These are phyloP conservation scores for Colletotrichum sansevieriae DNA, from an alignment of 2,329 filamentous ascomycete genomes.

Conservation along the genomic window DNA sequence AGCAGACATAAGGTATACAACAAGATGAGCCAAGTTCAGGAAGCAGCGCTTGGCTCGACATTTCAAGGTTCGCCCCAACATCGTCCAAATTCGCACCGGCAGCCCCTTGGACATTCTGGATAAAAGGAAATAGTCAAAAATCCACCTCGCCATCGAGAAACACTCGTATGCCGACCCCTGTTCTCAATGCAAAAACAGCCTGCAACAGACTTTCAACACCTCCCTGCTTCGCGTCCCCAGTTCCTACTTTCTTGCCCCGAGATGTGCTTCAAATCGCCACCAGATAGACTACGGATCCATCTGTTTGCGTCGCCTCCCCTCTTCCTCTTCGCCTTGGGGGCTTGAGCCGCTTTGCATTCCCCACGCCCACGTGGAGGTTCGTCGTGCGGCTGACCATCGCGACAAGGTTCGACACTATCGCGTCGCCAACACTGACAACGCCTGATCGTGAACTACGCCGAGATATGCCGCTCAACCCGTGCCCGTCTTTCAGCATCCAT, in stretches of 20 bases:
- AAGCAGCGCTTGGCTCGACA: constrained; percentile 1
- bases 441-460: constrained; percentile 1
- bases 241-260: background rate
- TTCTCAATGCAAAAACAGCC: constrained; percentile 6
- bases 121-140: background rate
- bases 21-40: constrained; percentile 13
- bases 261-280: constrained; percentile 20
- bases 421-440: background rate
- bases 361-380: constrained; percentile 24
- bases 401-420: constrained; percentile 6
- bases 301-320: constrained; percentile 13
- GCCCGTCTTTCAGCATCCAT: constrained; percentile 12
- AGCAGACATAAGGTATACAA: constrained; percentile 1
- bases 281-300: constrained; percentile 16
- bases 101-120: constrained; percentile 9
- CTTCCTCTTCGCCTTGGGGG: background rate
- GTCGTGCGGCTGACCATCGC: constrained; percentile 15
- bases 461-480: constrained; percentile 5
- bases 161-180: background rate
- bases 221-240: constrained; percentile 10
- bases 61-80: constrained; percentile 14
- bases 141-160: background rate
- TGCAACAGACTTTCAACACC: constrained; percentile 10
- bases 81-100: constrained; percentile 19
- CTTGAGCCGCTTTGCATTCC: constrained; percentile 16